These are phyloP conservation scores for Casuarina equisetifolia DNA, from an alignment of 306 rosid species.

Conservation along the genomic window DNA sequence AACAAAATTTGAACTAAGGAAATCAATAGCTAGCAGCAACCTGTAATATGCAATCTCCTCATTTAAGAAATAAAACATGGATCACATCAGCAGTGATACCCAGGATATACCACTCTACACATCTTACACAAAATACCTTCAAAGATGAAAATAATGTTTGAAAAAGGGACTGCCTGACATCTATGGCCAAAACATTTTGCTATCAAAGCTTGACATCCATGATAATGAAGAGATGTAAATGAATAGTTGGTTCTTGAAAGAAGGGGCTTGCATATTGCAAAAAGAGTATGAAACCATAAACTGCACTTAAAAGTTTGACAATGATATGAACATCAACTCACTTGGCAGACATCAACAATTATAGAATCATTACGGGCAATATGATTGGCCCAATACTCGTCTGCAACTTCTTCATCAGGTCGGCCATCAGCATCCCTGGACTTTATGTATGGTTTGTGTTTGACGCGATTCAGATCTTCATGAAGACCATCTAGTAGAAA, in stretches of 20 bases:
- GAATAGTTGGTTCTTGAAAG: not conserved
- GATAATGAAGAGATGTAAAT: not conserved
- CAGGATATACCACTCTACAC: not conserved
- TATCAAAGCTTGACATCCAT: not conserved
- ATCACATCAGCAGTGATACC: not conserved
- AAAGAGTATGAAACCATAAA: slow-evolving; percentile 20
- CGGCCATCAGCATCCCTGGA: slow-evolving; percentile 98
- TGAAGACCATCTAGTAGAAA: slow-evolving; percentile 98
- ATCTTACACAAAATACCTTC: not conserved
- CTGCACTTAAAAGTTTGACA: not conserved
- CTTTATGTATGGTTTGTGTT: slow-evolving; percentile 87
- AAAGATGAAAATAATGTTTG: not conserved
- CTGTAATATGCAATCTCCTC: not conserved
- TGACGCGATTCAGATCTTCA: slow-evolving; percentile 96
- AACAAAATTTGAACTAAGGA: not conserved
- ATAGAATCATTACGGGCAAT: slow-evolving; percentile 97
- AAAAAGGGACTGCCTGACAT: not conserved
- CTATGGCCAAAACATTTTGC: not conserved
- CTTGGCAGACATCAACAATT: slow-evolving; percentile 98
- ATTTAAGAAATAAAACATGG: not conserved
- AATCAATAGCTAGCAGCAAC: not conserved
- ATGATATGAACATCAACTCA: slow-evolving; percentile 39
- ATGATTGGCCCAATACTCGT: slow-evolving; percentile 98
- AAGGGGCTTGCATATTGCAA: not conserved
- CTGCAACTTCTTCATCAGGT: slow-evolving; percentile 98